Percentiles rank a stretch among this genome's conserved stretches.
These are phyloP conservation scores for Stentor coeruleus DNA, from an alignment of 73 alveolate species.

Conservation along the genomic window DNA sequence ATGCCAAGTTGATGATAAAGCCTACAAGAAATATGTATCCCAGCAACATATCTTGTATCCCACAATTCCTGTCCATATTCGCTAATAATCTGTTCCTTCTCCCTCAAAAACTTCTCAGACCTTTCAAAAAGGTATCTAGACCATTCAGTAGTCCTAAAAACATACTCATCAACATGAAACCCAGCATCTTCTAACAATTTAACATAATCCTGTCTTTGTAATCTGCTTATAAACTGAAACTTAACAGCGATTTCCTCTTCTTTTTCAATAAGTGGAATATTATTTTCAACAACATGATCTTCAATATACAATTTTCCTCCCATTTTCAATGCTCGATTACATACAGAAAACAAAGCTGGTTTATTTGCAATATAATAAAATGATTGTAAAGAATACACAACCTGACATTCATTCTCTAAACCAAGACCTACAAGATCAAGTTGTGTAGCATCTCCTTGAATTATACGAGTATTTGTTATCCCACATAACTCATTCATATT, in stretches of 20 bases:
- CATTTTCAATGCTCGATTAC: background rate
- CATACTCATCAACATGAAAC: background rate
- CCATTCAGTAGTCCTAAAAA: background rate
- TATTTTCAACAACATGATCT: background rate
- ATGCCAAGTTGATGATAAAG: conserved; percentile 2
- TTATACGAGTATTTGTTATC: background rate
- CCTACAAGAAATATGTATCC: background rate
- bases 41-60: conserved; percentile 1
- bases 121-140: conserved; percentile 3
- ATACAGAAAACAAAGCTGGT: background rate
- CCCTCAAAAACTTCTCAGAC: background rate
- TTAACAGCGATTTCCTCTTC: background rate
- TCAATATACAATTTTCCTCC: background rate
- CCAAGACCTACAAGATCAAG: background rate
- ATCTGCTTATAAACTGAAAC: background rate
- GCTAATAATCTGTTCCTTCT: background rate
- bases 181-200: background rate
- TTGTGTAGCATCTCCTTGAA: background rate
- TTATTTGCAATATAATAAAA: background rate
- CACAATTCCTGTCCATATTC: conserved; percentile 3
- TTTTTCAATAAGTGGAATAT: background rate
- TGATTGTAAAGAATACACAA: background rate
- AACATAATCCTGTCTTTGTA: background rate
- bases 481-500: background rate
- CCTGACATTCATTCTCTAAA: background rate